A percentile compares a stretch with the other conserved stretches of the same genome.
phyloP scores from a whole-genome alignment of 1,284 basidiomycete species.

The Takashimella tepidaria region DNA sequence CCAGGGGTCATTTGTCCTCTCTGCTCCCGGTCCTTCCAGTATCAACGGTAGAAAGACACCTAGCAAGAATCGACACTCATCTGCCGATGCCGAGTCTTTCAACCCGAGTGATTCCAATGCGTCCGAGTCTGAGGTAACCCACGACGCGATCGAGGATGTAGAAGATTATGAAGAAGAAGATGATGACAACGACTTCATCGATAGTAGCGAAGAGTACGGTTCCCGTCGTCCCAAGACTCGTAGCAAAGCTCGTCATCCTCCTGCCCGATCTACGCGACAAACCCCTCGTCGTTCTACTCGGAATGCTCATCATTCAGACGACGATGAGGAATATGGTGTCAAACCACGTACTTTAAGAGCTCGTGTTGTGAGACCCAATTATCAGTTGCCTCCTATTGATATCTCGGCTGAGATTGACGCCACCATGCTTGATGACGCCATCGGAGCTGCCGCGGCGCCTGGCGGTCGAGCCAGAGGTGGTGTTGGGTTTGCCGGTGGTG shows the following conservation, averaged over 20 bases:
- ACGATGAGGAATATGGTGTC: conserved; percentile 29
- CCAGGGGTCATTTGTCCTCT: not conserved
- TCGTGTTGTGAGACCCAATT: conserved; percentile 42
- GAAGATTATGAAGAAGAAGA: conserved; percentile 46
- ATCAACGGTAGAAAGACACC: not conserved
- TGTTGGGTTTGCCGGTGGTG: conserved; percentile 28
- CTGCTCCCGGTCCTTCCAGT: not conserved
- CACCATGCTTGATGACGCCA: conserved; percentile 23
- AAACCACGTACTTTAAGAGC: conserved; percentile 35
- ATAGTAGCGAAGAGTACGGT: not conserved
- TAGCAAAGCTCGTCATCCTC: not conserved
- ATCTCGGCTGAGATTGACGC: conserved; percentile 32
- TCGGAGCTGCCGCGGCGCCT: conserved; percentile 29
- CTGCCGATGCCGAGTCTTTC: conserved; percentile 33
- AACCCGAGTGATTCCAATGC: conserved; percentile 24
- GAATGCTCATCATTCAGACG: conserved; percentile 11
- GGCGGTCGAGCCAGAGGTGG: conserved; percentile 23
- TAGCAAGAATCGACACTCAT: conserved; percentile 13
- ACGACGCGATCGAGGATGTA: conserved; percentile 18
- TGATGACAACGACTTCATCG: conserved; percentile 5
- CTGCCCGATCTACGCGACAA: not conserved
- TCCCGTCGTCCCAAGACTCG: not conserved
- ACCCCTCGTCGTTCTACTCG: conserved; percentile 19
- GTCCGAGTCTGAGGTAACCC: conserved; percentile 13
- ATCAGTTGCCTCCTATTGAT: conserved; percentile 42